phyloP scores from a whole-genome alignment of 1,284 basidiomycete genomes.

The Tilletia setariae region DNA sequence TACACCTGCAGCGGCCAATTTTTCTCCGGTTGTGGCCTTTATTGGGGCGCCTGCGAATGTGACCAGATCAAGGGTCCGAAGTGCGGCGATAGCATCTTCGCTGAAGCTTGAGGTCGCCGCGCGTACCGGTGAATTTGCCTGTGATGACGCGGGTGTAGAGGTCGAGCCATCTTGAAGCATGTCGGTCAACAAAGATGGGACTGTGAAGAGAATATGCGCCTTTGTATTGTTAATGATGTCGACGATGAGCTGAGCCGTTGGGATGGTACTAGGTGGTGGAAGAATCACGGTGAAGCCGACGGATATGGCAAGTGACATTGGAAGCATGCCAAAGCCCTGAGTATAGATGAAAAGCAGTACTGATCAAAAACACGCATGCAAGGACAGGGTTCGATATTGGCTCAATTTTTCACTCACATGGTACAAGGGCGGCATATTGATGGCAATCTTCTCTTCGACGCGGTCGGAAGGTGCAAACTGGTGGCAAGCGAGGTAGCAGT shows the following conservation, averaged over 20 bases:
- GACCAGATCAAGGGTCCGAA: neutral
- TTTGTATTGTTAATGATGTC: neutral
- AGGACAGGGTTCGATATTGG: neutral
- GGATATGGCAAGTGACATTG: conserved; percentile 7
- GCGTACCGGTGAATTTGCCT: neutral
- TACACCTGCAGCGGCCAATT: neutral
- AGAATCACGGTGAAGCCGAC: neutral
- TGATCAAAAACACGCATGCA: neutral
- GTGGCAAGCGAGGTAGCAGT: neutral
- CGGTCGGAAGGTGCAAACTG: neutral
- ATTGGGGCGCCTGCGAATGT: neutral
- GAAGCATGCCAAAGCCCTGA: conserved; percentile 3
- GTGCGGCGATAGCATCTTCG: neutral
- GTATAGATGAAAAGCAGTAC: neutral
- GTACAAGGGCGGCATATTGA: conserved; percentile 1
- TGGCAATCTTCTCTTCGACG: neutral
- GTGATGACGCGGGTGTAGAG: neutral
- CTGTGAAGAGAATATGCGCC: conserved; percentile 4
- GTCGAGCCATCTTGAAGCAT: neutral
- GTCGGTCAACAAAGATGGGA: neutral
- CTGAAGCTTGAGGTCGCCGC: neutral
- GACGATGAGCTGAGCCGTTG: neutral
- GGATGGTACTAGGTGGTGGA: neutral
- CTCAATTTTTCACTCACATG: neutral
- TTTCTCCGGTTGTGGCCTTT: neutral